Evolutionary conservation across 2,329 filamentous ascomycete genomes (phyloP).

Genomic region (Colletotrichum spaethianum): DNA sequence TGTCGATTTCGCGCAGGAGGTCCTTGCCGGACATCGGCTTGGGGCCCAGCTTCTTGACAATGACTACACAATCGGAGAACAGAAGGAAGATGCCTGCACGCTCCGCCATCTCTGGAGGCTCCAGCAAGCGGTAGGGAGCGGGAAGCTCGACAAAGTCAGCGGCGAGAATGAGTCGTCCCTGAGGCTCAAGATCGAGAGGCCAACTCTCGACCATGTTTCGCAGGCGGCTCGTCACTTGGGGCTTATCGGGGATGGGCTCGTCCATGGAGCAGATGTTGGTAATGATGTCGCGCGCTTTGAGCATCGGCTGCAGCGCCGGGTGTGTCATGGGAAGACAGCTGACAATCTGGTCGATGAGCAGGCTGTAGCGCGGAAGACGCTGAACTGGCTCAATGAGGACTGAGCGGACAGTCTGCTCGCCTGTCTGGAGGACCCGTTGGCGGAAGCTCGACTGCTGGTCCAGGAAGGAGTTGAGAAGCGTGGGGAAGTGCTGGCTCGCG

Average conservation of each 20-base stretch:
- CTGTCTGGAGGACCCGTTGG: conserved; percentile 83
- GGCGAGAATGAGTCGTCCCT: conserved; percentile 84
- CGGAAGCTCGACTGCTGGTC: conserved; percentile 88
- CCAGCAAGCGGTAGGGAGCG: conserved; percentile 74
- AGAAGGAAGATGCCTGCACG: conserved; percentile 82
- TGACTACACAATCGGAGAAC: conserved; percentile 85
- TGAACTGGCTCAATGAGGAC: conserved; percentile 97
- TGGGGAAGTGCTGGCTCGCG: conserved; percentile 88
- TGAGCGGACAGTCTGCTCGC: conserved; percentile 92
- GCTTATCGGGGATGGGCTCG: conserved; percentile 76
- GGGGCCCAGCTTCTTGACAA: conserved; percentile 79
- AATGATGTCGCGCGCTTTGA: conserved; percentile 93
- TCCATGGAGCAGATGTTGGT: conserved; percentile 98
- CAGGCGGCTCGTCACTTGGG: conserved; percentile 80
- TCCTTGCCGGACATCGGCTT: conserved; percentile 80
- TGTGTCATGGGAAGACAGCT: conserved; percentile 88
- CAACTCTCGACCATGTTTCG: conserved; percentile 84
- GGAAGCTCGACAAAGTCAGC: conserved; percentile 84
- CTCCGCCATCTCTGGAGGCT: conserved; percentile 58
- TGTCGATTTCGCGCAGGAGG: conserved; percentile 87
- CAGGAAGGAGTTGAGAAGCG: conserved; percentile 83
- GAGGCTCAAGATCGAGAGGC: conserved; percentile 79
- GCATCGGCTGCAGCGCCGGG: conserved; percentile 84
- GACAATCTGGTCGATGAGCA: conserved; percentile 96
- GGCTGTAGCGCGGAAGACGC: conserved; percentile 90